phyloP scores from a whole-genome alignment of 305 asterid genomes.

The Euphrasia arctica region DNA sequence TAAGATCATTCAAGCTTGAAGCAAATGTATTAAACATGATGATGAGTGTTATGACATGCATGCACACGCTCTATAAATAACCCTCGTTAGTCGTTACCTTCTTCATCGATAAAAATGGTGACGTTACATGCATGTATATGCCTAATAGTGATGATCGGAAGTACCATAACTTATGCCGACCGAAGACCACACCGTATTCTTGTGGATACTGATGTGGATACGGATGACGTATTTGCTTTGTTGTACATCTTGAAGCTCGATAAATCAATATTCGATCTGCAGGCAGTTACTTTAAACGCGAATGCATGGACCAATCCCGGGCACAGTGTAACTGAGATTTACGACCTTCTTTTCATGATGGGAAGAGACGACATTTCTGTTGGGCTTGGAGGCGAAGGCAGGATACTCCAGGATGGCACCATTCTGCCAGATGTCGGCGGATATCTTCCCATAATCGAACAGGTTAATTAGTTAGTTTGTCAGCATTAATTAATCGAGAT shows the following conservation, averaged over 20 bases:
- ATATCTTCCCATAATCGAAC: slow-evolving; percentile 82
- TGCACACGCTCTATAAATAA: too few relatives aligned
- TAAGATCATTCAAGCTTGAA: too few relatives aligned
- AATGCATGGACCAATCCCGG: slow-evolving; percentile 82
- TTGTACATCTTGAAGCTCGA: slow-evolving; percentile 80
- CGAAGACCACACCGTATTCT: slow-evolving; percentile 61
- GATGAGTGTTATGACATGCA: too few relatives aligned
- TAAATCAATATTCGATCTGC: slow-evolving; percentile 60
- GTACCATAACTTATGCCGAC: slow-evolving; percentile 19
- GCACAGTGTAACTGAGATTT: slow-evolving; percentile 74
- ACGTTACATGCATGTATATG: slow-evolving; percentile 27
- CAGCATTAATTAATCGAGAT: not conserved
- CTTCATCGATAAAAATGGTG: slow-evolving; percentile 11
- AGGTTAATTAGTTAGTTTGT: slow-evolving; percentile 36
- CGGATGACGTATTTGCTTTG: slow-evolving; percentile 84
- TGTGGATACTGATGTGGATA: slow-evolving; percentile 82
- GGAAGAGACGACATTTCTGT: slow-evolving; percentile 80
- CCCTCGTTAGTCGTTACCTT: too few relatives aligned
- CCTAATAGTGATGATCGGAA: slow-evolving; percentile 12
- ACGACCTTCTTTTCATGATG: slow-evolving; percentile 91
- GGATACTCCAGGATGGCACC: slow-evolving; percentile 65
- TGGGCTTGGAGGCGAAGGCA: slow-evolving; percentile 94
- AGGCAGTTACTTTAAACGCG: slow-evolving; percentile 77
- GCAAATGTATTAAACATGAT: too few relatives aligned
- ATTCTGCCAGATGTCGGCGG: slow-evolving; percentile 77